phyloP scores from a whole-genome alignment of 23 red algal species.

The Gracilariopsis chorda region DNA sequence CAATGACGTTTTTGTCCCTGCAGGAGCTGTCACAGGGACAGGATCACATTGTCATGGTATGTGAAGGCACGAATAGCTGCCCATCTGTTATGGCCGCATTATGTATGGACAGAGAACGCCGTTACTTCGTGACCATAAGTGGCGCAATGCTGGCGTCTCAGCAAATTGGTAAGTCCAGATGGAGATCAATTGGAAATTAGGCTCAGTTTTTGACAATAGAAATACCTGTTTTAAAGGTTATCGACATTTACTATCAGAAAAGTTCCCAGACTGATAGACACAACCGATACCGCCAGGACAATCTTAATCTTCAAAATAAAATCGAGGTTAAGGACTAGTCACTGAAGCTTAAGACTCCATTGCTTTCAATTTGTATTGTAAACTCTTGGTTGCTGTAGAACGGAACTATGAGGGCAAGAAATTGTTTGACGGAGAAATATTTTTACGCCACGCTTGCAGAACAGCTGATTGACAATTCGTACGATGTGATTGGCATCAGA shows the following conservation, averaged over 20 bases:
- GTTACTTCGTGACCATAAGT: not conserved
- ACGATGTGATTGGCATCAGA: not conserved
- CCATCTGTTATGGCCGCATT: not conserved
- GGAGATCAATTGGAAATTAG: not conserved
- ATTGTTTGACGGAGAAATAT: not conserved
- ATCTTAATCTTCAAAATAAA: not conserved
- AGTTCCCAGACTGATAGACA: not conserved
- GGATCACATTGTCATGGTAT: not conserved
- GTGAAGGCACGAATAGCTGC: not conserved
- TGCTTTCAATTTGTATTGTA: not conserved
- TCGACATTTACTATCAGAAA: not conserved
- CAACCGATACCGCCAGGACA: slow-evolving; percentile 18
- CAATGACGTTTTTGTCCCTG: not conserved
- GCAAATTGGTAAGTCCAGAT: not conserved
- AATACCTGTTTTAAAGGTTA: not conserved
- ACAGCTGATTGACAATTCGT: not conserved
- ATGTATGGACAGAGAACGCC: slow-evolving; percentile 17
- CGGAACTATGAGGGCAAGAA: not conserved
- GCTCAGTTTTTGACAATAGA: not conserved
- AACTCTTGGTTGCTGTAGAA: slow-evolving; percentile 3
- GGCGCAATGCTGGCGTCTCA: not conserved
- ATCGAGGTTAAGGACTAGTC: not conserved
- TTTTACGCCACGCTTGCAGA: not conserved
- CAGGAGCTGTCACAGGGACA: not conserved
- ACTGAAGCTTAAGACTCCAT: not conserved